phyloP scores from a whole-genome alignment of 192 early-diverging fungal genomes.

The Thoreauomyces humboldtii region DNA sequence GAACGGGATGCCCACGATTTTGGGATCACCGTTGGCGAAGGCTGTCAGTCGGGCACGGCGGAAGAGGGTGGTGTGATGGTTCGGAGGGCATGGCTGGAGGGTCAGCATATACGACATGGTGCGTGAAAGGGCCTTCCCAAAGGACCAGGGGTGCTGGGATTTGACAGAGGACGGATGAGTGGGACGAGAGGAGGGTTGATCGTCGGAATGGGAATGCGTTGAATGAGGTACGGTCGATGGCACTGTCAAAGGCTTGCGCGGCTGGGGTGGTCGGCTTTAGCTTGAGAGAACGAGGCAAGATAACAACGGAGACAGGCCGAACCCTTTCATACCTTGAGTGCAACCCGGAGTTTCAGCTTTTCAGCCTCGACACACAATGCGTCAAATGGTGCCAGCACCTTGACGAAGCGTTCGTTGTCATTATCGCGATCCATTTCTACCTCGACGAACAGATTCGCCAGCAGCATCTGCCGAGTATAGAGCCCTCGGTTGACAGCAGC shows the following conservation, averaged over 20 bases:
- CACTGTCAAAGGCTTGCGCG: too few relatives aligned
- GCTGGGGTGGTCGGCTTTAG: too few relatives aligned
- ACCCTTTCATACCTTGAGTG: slow-evolving; percentile 1
- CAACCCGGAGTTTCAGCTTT: slow-evolving; percentile 1
- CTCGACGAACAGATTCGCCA: slow-evolving; percentile 17
- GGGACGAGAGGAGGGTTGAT: neutral
- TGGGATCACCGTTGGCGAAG: slow-evolving; percentile 9
- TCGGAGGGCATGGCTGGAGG: neutral
- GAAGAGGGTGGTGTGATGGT: slow-evolving; percentile 3
- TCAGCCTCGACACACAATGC: slow-evolving; percentile 17
- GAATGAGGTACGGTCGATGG: too few relatives aligned
- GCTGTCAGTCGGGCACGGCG: slow-evolving; percentile 1
- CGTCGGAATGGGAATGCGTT: neutral
- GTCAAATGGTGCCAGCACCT: slow-evolving; percentile 21
- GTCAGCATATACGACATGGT: slow-evolving; percentile 7
- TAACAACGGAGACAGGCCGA: too few relatives aligned
- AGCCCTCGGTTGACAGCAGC: neutral
- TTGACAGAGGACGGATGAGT: neutral
- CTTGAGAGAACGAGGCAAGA: too few relatives aligned
- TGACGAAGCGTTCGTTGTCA: slow-evolving; percentile 8
- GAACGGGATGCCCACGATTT: neutral
- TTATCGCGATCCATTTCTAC: slow-evolving; percentile 6
- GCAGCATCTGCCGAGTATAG: slow-evolving; percentile 18
- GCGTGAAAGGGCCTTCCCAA: neutral
- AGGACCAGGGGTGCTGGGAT: slow-evolving; percentile 4